Evolutionary conservation across 2,329 filamentous ascomycete genomes (phyloP), one percentile per base, ranked within the genome.

Genomic region (Gnomoniopsis smithogilvyi): DNA sequence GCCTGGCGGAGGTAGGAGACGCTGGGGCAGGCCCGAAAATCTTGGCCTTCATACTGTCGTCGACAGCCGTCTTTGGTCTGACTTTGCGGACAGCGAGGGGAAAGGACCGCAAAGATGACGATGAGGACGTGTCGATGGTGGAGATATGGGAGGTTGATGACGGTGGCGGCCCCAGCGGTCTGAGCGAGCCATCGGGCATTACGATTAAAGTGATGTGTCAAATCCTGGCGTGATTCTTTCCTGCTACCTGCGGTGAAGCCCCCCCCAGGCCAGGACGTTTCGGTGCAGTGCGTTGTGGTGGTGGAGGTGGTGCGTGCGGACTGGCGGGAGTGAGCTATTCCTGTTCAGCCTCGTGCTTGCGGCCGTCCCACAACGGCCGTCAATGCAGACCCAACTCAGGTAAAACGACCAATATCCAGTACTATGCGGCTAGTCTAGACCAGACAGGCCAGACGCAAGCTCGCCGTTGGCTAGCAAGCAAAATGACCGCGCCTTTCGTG

Each of bases 1-100:
- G 74, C 63, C 74, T 73, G 63, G 73, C 73, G 64, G 73, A 66
- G 65, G 67, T 73, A 55, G 79, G 63, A 59, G 56, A 55, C 59
- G 63, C 50, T 30, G 56, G 50, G 34, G 30, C 33, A 47, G 30
- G 15, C 11, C 56, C 56, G 48, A 62, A 62, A 26, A 62, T 54
- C 47, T 59, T 62, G 48, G 50, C 45, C 53, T 62, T 62, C 60
- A 62, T 62, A 45, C 30, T 59, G 33, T 41, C 45, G 56, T 51
- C 21, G 43, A 34, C 33, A 30, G 47, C 26, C 17, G 34, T 30
- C 46, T 38, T 24, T 3, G 52, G n/a, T 47, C 55, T 58, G 45
- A 55, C 22, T 41, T 26, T 56, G 50, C 45, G 57, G 45, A 15
- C 26, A 43, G 53, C 38, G 43, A 41, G 52, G n/a, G 52, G 56